Conservation (phyloP, 2,329 filamentous ascomycete genomes). For the Calonectria ilicicola region DNA sequence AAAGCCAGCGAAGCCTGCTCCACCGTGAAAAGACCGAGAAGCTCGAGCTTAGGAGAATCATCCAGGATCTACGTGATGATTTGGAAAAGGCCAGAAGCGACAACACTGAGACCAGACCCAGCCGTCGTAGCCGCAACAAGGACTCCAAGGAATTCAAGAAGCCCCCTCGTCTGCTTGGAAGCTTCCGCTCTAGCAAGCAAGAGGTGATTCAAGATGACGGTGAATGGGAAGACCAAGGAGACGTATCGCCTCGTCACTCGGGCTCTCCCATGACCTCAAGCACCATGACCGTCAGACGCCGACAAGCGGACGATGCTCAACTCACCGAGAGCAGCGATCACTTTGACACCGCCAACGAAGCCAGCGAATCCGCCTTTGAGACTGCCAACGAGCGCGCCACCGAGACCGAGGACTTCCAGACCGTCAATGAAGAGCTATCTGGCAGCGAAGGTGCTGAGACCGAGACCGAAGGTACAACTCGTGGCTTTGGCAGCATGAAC, state of each 20-base stretch:
- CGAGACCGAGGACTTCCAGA: slow-evolving; percentile 96
- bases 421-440: slow-evolving; percentile 82
- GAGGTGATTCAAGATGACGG: slow-evolving; percentile 85
- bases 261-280: slow-evolving; percentile 37
- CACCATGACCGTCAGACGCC: slow-evolving; percentile 32
- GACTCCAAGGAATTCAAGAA: slow-evolving; percentile 83
- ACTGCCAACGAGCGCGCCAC: slow-evolving; percentile 83
- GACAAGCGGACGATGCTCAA: slow-evolving; percentile 21
- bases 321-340: slow-evolving; percentile 70
- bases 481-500: slow-evolving; percentile 56
- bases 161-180: slow-evolving; percentile 81
- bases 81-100: slow-evolving; percentile 78
- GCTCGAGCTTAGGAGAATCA: slow-evolving; percentile 92
- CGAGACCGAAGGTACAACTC: slow-evolving; percentile 80
- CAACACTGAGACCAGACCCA: slow-evolving; percentile 55
- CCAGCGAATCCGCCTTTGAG: slow-evolving; percentile 73
- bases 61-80: slow-evolving; percentile 95
- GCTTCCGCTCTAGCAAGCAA: slow-evolving; percentile 77
- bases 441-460: slow-evolving; percentile 89
- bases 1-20: slow-evolving; percentile 93
- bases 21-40: slow-evolving; percentile 99
- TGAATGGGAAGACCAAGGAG: slow-evolving; percentile 87
- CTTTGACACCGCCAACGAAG: slow-evolving; percentile 87
- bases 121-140: slow-evolving; percentile 72
- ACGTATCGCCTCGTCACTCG: slow-evolving; percentile 41